Percentiles rank a stretch among this genome's conserved stretches.
Conservation (phyloP, 1,139 yeast species). For the Geotrichum cucujoidarum region DNA sequence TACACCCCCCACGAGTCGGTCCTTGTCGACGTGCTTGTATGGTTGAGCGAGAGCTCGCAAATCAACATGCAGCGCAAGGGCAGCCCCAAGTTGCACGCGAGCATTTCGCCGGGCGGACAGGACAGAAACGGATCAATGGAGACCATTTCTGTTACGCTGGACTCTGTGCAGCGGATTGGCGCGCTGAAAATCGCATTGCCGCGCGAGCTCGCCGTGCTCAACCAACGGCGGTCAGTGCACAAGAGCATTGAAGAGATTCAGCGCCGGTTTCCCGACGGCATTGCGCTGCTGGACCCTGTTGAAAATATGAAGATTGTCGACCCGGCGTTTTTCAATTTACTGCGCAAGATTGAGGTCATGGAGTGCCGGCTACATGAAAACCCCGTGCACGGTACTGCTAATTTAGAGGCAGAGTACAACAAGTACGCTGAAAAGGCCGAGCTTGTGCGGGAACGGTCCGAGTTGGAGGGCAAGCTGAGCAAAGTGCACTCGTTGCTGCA, state of each 20-base stretch:
- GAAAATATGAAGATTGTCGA: slow-evolving; percentile 89
- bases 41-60: slow-evolving; percentile 66
- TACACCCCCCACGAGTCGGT: slow-evolving; percentile 83
- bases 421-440: slow-evolving; percentile 61
- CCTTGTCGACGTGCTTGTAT: slow-evolving; percentile 70
- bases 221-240: slow-evolving; percentile 67
- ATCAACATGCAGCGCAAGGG: slow-evolving; percentile 38
- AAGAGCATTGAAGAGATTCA: slow-evolving; percentile 77
- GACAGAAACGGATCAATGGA: slow-evolving; percentile 68
- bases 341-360: slow-evolving; percentile 74
- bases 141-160: slow-evolving; percentile 76
- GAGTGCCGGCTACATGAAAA: slow-evolving; percentile 55
- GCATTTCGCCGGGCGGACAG: slow-evolving; percentile 76
- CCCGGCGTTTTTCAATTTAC: slow-evolving; percentile 60
- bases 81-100: slow-evolving; percentile 74
- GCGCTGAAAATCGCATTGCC: slow-evolving; percentile 80
- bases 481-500: slow-evolving; percentile 93
- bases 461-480: slow-evolving; percentile 57
- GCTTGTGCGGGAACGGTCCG: slow-evolving; percentile 55
- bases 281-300: slow-evolving; percentile 85
- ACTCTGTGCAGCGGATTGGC: slow-evolving; percentile 69
- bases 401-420: slow-evolving; percentile 56
- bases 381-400: slow-evolving; percentile 63
- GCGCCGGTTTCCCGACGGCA: slow-evolving; percentile 80
- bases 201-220: slow-evolving; percentile 63